These are phyloP conservation scores for Pichia kudriavzevii DNA, from an alignment of 1,139 yeast genomes.

Conservation along the genomic window DNA sequence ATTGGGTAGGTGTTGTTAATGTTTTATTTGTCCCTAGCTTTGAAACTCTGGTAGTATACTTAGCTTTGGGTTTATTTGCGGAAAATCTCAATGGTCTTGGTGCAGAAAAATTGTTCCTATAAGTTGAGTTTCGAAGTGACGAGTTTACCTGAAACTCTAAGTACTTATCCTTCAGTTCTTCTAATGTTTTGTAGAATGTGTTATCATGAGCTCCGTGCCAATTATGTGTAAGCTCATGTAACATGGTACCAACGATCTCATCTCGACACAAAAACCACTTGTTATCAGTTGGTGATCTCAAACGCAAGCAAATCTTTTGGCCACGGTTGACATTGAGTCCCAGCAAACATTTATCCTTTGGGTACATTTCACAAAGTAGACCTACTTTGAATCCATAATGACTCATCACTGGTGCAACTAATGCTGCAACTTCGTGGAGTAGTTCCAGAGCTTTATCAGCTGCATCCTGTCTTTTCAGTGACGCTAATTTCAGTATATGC, in stretches of 20 bases:
- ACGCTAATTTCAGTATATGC: conserved; percentile 45
- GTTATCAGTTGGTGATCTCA: conserved; percentile 54
- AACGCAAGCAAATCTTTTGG: conserved; percentile 59
- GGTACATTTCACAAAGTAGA: conserved; percentile 73
- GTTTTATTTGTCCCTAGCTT: conserved; percentile 24
- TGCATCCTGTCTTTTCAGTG: conserved; percentile 46
- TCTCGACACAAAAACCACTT: conserved; percentile 56
- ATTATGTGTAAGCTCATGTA: conserved; percentile 87
- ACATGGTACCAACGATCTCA: conserved; percentile 69
- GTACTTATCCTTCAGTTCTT: conserved; percentile 51
- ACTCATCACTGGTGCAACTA: conserved; percentile 70
- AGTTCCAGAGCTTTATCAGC: conserved; percentile 51
- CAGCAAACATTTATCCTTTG: conserved; percentile 56
- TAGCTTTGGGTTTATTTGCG: not conserved
- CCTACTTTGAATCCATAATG: conserved; percentile 60
- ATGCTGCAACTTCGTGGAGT: conserved; percentile 52
- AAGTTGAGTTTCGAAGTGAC: conserved; percentile 20
- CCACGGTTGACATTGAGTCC: conserved; percentile 91
- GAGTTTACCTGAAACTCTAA: conserved; percentile 45
- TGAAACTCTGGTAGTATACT: conserved; percentile 6
- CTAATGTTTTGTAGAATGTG: conserved; percentile 58
- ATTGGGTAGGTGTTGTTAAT: not conserved
- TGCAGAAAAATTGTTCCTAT: conserved; percentile 9
- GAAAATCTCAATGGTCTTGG: not conserved
- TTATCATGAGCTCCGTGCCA: conserved; percentile 73